Evolutionary conservation across 2,329 filamentous ascomycete species (phyloP), one percentile per base, ranked within the genome.

Genomic region (Xylariaceae sp.): DNA sequence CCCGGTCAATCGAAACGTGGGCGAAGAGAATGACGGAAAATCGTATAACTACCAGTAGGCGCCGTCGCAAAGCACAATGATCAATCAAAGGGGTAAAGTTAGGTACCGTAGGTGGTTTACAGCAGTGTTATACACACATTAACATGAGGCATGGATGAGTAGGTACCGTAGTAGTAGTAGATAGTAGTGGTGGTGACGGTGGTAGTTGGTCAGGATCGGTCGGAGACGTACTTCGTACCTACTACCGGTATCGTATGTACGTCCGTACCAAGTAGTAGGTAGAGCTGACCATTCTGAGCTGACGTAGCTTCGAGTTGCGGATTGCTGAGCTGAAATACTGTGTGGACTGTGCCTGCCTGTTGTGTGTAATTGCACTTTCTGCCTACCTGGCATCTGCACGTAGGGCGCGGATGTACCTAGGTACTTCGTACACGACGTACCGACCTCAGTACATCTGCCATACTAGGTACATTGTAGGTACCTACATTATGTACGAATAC

Each of bases 21-120:
- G 8, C 8, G 26, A 8, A 43, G 12, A 16, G n/a, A n/a, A n/a
- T 16, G 22, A 29, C 9, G n/a, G 46, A 39, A 29, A 40, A 15
- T 30, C 6, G 45, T 26, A 26, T 26, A n/a, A n/a, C n/a, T n/a
- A n/a, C n/a, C n/a, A n/a, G n/a, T n/a, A 26, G 26, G 26, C 5
- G 26, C 57, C 48, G 47, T 54, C 22, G 30, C 36, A 48, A 42
- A 29, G 16, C 12, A 16, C 15, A 7, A 43, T 37, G 7, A 26
- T 54, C 46, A 46, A 45, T 53, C 42, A 45, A 47, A 44, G 50
- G 44, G 15, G 40, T n/a, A n/a, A n/a, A n/a, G n/a, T n/a, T n/a
- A n/a, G n/a, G n/a, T n/a, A n/a, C n/a, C n/a, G n/a, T n/a, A 43
- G n/a, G n/a, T 16, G 29, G 41, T 26, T 21, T 43, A 43, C 21